phyloP scores from a whole-genome alignment of 768 basidiomycete species.

The Amanita phalloides region DNA sequence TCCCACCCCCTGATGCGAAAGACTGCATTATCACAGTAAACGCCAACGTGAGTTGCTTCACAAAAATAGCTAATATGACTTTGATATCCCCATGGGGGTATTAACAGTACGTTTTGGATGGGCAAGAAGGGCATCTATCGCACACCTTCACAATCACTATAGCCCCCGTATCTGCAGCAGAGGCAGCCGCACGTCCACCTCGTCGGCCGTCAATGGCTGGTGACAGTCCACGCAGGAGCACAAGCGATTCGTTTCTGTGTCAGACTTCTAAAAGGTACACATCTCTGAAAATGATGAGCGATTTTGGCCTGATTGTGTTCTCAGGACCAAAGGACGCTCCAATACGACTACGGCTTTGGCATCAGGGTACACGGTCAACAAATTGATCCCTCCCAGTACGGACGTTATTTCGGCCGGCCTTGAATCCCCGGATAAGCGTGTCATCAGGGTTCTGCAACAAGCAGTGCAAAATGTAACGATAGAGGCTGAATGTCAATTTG shows the following conservation, averaged over 20 bases:
- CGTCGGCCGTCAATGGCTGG: conserved; percentile 31
- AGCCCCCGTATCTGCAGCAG: conserved; percentile 46
- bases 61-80: conserved; percentile 5
- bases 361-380: background rate
- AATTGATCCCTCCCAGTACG: background rate
- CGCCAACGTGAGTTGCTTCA: conserved; percentile 49
- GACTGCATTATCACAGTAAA: conserved; percentile 66
- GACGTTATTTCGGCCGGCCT: background rate
- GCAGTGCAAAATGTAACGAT: conserved; percentile 73
- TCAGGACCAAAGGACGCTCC: conserved; percentile 18
- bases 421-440: conserved; percentile 51
- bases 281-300: background rate
- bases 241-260: conserved; percentile 37
- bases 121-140: conserved; percentile 56
- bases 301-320: background rate
- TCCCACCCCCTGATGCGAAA: conserved; percentile 67
- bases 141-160: conserved; percentile 64
- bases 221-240: conserved; percentile 32
- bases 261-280: conserved; percentile 28
- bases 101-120: conserved; percentile 60
- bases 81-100: background rate
- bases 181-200: conserved; percentile 27
- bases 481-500: conserved; percentile 58
- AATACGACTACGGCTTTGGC: conserved; percentile 1
- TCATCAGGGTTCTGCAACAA: conserved; percentile 66